Percentiles rank a stretch among this genome's conserved stretches.
These are phyloP conservation scores for Blastosporella zonata DNA, from an alignment of 1,284 basidiomycete genomes.

Conservation along the genomic window DNA sequence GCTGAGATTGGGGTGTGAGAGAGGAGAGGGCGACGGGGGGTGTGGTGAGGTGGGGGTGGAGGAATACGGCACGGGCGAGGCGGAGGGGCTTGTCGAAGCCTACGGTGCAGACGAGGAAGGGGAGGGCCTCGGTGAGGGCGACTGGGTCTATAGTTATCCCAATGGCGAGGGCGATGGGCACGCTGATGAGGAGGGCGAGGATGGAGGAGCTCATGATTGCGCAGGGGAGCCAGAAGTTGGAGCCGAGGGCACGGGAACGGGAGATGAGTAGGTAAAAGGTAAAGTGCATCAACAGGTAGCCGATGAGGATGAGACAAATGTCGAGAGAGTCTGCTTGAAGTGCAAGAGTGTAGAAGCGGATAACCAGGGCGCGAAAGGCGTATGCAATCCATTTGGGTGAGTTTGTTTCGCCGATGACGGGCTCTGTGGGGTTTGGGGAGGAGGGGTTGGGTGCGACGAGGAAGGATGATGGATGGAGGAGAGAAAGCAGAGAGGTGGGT, in stretches of 20 bases:
- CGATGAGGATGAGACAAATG: conserved; percentile 92
- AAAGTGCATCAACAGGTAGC: conserved; percentile 94
- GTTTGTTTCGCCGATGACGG: conserved; percentile 39
- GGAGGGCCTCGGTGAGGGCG: conserved; percentile 90
- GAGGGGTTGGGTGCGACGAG: conserved; percentile 7
- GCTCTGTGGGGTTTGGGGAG: conserved; percentile 2
- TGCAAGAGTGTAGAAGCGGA: conserved; percentile 85
- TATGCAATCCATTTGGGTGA: conserved; percentile 86
- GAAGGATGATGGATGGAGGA: conserved; percentile 12
- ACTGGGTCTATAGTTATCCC: conserved; percentile 91
- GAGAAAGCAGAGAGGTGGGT: conserved; percentile 46
- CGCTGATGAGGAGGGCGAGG: conserved; percentile 85
- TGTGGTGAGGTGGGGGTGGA: conserved; percentile 72
- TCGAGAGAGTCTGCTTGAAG: conserved; percentile 94
- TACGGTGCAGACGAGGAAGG: conserved; percentile 96
- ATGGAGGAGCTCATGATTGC: conserved; percentile 84
- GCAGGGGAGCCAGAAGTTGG: conserved; percentile 86
- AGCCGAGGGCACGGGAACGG: conserved; percentile 84
- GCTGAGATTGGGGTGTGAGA: conserved; percentile 15
- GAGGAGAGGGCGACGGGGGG: conserved; percentile 39
- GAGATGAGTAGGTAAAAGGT: conserved; percentile 91
- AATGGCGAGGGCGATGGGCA: conserved; percentile 82
- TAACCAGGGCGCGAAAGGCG: conserved; percentile 74
- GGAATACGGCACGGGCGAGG: conserved; percentile 88
- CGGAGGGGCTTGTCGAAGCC: conserved; percentile 98